A percentile compares a stretch with the other conserved stretches of the same genome.
Evolutionary conservation across 768 basidiomycete genomes (phyloP).

Genomic region (Kwoniella dendrophila): DNA sequence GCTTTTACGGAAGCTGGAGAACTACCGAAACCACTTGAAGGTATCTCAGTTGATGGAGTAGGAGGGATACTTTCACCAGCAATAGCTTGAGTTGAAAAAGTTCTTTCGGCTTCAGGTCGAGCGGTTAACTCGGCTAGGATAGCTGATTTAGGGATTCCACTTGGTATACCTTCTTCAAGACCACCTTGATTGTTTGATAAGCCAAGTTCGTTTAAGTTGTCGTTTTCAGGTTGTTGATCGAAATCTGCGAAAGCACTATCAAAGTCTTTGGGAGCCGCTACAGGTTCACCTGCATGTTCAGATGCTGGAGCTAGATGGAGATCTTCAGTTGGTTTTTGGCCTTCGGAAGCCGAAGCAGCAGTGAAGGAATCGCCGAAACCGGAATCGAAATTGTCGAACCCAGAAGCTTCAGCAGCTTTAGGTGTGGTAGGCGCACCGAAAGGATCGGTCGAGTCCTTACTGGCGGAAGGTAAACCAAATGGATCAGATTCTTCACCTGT

Average conservation of each 20-base stretch:
- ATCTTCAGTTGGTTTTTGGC: conserved; percentile 9
- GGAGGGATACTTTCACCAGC: conserved; percentile 40
- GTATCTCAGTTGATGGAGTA: conserved; percentile 31
- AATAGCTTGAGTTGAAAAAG: conserved; percentile 47
- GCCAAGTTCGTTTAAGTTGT: neutral
- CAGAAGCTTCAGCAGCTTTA: neutral
- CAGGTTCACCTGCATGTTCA: conserved; percentile 21
- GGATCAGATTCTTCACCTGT: conserved; percentile 33
- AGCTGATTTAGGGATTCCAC: conserved; percentile 57
- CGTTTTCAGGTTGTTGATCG: conserved; percentile 16
- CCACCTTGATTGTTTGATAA: conserved; percentile 8
- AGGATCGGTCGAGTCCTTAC: conserved; percentile 29
- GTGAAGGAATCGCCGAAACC: conserved; percentile 55
- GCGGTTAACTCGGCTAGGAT: conserved; percentile 27
- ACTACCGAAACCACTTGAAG: neutral
- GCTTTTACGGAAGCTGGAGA: conserved; percentile 7
- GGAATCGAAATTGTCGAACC: conserved; percentile 41
- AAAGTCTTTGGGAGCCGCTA: conserved; percentile 39
- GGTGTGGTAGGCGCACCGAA: conserved; percentile 33
- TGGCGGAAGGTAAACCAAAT: conserved; percentile 23
- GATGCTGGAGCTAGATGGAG: conserved; percentile 6
- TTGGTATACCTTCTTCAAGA: conserved; percentile 57
- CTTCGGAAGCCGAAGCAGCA: conserved; percentile 43
- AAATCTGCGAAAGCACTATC: conserved; percentile 53
- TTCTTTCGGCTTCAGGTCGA: conserved; percentile 44